Evolutionary conservation across 192 early-diverging fungal genomes (phyloP).

Genomic region (Gigaspora rosea): DNA sequence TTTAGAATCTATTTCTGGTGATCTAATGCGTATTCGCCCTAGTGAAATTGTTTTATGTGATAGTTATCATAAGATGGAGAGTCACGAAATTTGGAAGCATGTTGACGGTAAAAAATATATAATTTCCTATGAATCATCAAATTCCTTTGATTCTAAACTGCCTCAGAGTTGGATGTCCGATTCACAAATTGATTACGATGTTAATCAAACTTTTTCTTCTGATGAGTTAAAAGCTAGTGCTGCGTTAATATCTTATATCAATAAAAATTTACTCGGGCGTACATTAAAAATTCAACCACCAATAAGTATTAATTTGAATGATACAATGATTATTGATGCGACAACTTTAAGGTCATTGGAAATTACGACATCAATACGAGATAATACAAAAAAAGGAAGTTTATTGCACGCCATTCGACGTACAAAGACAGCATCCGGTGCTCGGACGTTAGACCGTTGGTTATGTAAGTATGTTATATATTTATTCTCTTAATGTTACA

Average conservation of each 20-base stretch:
- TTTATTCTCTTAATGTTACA: not conserved
- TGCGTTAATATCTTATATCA: conserved; percentile 72
- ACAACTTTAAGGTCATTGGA: conserved; percentile 80
- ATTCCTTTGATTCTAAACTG: conserved; percentile 37
- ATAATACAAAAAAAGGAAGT: conserved; percentile 58
- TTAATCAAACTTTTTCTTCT: conserved; percentile 3
- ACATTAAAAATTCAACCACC: conserved; percentile 67
- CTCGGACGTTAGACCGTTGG: conserved; percentile 69
- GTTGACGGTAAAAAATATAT: not conserved
- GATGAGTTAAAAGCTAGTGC: conserved; percentile 42
- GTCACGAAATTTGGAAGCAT: conserved; percentile 9
- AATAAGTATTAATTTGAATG: conserved; percentile 51
- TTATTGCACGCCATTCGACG: conserved; percentile 71
- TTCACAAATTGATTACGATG: conserved; percentile 34
- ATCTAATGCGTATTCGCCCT: conserved; percentile 83
- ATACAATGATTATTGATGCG: conserved; percentile 77
- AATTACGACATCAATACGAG: conserved; percentile 59
- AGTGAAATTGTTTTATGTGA: conserved; percentile 73
- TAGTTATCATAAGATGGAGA: conserved; percentile 16
- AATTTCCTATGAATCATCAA: not conserved
- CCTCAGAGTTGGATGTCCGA: conserved; percentile 11
- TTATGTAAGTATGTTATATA: conserved; percentile 43
- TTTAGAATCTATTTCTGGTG: conserved; percentile 53
- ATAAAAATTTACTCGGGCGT: conserved; percentile 67
- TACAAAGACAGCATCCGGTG: conserved; percentile 81